Evolutionary conservation across 352 stramenopile species (phyloP), one percentile per base, ranked within the genome.

Genomic region (Pilasporangium apinafurcum): DNA sequence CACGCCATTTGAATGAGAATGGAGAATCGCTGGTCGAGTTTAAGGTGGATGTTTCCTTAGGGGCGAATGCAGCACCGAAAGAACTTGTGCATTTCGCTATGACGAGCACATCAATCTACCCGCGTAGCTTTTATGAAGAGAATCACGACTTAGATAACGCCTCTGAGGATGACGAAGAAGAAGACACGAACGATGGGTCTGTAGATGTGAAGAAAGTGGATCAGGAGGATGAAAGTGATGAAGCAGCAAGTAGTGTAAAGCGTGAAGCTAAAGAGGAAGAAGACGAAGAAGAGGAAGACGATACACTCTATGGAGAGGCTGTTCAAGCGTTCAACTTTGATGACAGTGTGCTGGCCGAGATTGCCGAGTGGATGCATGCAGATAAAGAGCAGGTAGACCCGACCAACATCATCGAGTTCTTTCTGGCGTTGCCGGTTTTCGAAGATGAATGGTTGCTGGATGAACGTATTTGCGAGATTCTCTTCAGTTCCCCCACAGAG

Each of bases 381-480:
- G 69, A 70, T 13, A 56, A 68, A 4, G 66, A 83, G 40, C 56
- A 81, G 18, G 40, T 86, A 5, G 70, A 86, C 9, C 63, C 68
- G 1, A 61, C 77, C 1, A 70, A 88, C 33, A 59, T 80, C 39
- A 58, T 86, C 10, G 61, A 68, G 18, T 91, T 88, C 43, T 84
- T 88, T 48, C 48, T 86, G 28, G 73, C 72, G 38, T 43, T 86
- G 37, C 78, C 78, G 9, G 58, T 83, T 27, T 65, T 70, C 36
- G 78, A 91, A 42, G 78, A 88, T 44, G 78, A 91, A 49, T 91
- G 78, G 78, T 64, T 72, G 16, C 44, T 91, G 10, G 78, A 91
- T 52, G 75, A 91, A 24, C 78, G 78, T 36, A 64, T 91, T 42
- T 84, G 73, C 18, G 63, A 85, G 53, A 86, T 86, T 32, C 59